A percentile compares a stretch with the other conserved stretches of the same genome.
Conservation (phyloP, 768 basidiomycete species). For the Kondoa malvinella region DNA sequence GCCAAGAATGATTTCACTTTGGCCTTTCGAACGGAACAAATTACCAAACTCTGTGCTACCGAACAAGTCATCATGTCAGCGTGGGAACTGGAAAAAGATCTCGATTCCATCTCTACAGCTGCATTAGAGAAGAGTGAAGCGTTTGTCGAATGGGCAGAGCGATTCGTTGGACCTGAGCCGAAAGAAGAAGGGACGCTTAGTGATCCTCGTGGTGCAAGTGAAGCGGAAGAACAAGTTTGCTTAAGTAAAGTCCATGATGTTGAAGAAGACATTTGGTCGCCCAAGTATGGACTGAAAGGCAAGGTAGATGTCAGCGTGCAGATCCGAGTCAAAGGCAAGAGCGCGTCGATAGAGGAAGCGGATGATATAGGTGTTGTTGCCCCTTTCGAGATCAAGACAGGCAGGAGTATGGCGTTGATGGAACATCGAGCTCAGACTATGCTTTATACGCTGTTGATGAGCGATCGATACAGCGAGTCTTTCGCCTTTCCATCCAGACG, state of each 20-base stretch:
- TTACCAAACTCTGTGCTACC: not conserved
- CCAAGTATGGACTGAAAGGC: slow-evolving; percentile 82
- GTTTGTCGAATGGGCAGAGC: slow-evolving; percentile 28
- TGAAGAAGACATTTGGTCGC: slow-evolving; percentile 97
- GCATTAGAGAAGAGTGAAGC: slow-evolving; percentile 12
- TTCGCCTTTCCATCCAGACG: not conserved
- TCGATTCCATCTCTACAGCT: slow-evolving; percentile 24
- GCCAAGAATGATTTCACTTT: slow-evolving; percentile 14
- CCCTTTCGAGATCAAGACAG: slow-evolving; percentile 95
- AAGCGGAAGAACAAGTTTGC: slow-evolving; percentile 46
- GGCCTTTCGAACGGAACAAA: not conserved
- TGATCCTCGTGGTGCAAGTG: slow-evolving; percentile 43
- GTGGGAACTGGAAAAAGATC: slow-evolving; percentile 27
- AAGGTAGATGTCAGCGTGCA: slow-evolving; percentile 84
- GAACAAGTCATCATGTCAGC: slow-evolving; percentile 7
- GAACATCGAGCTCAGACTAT: slow-evolving; percentile 97
- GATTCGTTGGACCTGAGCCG: slow-evolving; percentile 49
- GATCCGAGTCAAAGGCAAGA: slow-evolving; percentile 42
- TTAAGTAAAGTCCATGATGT: slow-evolving; percentile 63
- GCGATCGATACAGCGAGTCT: slow-evolving; percentile 57
- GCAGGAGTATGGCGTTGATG: slow-evolving; percentile 54
- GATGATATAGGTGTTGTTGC: slow-evolving; percentile 34
- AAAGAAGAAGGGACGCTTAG: slow-evolving; percentile 54
- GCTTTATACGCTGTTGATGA: slow-evolving; percentile 78
- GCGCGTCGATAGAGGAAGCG: slow-evolving; percentile 3